These are phyloP conservation scores for Termitomyces sp. DNA, from an alignment of 768 basidiomycete species.

Conservation along the genomic window DNA sequence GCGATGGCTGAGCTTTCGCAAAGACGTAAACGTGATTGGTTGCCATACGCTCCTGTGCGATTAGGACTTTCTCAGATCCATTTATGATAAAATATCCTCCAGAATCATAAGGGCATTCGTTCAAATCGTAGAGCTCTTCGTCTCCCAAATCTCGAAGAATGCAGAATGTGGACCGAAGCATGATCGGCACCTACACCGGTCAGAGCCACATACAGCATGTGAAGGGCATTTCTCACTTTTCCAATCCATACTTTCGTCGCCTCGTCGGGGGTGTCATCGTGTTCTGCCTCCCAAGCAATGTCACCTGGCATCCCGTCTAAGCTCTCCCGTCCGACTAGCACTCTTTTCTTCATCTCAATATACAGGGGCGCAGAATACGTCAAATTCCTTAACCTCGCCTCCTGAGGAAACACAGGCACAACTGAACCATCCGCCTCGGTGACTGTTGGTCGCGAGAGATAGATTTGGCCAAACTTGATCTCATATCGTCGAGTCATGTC, in stretches of 20 bases:
- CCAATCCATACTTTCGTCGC: conserved; percentile 91
- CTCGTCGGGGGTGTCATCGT: conserved; percentile 60
- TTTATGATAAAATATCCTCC: conserved; percentile 99
- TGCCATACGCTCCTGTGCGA: conserved; percentile 99
- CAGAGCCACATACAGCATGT: not conserved
- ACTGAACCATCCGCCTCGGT: conserved; percentile 96
- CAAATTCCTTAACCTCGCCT: conserved; percentile 89
- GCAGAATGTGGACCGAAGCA: conserved; percentile 95
- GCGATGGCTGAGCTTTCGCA: conserved; percentile 94
- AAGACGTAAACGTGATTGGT: conserved; percentile 99
- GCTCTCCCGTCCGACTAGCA: conserved; percentile 77
- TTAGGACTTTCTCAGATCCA: conserved; percentile 99
- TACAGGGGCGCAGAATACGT: conserved; percentile 96
- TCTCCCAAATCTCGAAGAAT: conserved; percentile 80
- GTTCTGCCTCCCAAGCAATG: conserved; percentile 71
- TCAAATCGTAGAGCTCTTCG: conserved; percentile 82
- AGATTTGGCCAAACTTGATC: conserved; percentile 97
- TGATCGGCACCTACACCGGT: conserved; percentile 82
- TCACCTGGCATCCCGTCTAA: conserved; percentile 79
- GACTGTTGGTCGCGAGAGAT: conserved; percentile 90
- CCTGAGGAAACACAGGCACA: conserved; percentile 93
- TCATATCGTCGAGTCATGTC: conserved; percentile 90
- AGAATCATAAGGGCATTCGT: conserved; percentile 98
- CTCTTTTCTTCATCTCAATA: conserved; percentile 90
- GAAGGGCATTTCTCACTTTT: conserved; percentile 54